Evolutionary conservation across 345 rosid species (phyloP), one percentile per base, ranked within the genome.

Genomic region (Abelmoschus esculentus): DNA sequence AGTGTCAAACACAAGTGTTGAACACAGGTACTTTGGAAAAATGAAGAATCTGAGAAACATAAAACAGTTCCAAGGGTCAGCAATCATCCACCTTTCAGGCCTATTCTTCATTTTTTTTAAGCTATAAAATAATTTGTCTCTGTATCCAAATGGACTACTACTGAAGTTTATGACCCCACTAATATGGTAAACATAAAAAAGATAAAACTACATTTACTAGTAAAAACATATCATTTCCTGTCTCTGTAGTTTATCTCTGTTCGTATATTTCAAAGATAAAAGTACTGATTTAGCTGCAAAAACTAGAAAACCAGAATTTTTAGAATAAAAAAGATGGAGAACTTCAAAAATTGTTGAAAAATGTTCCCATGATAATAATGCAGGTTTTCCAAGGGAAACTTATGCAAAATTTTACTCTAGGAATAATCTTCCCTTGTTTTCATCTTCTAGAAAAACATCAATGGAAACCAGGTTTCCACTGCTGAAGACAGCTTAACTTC

Each of bases 61-160:
- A 6, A 36, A 36, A 36, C 8, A 36, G 40, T 36, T 36, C 7
- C 7, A 66, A 8, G 22, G 15, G 26, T 56, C 40, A 66, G 56
- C 69, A 47, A 1, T 22, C 56, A 28, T 47, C 69, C 69, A 47
- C 56, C 3, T 47, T 47, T 14, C 7, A 47, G 40, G 56, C 19
- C 69, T 28, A 46, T 47, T 66, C 69, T 14, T 66, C 55, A 26
- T 13, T 66, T 47, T 66, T 47, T 46, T 19, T 66, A 7, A 28
- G 36, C 22, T 36, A 8, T 36, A 7, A 36, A 36, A 36, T 36
- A 36, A 6, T 6, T 36, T 36, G 8, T 36, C 40, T 36, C 40
- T 36, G 40, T 36, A 36, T 7, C 40, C 40, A 36, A 36, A 36
- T 36, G 9, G 40, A 36, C 40, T 36, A 36, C 40, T 36, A 17